A percentile compares a stretch with the other conserved stretches of the same genome.
Evolutionary conservation across 2,329 filamentous ascomycete species (phyloP).

Genomic region (Pseudogymnoascus sp.): DNA sequence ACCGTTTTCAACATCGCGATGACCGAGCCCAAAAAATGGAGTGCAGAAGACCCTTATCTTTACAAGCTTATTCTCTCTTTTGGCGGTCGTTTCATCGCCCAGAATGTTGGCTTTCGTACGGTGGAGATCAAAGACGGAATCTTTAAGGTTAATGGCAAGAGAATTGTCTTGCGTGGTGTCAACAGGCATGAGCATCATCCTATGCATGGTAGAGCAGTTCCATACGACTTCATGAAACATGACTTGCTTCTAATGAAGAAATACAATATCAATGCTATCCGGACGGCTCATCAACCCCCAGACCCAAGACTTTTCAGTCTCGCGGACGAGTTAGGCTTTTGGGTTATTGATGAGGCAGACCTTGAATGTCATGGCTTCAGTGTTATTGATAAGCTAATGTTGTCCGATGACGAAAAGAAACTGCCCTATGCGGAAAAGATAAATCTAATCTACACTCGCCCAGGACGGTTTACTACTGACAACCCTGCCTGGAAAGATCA

Average conservation of each 20-base stretch:
- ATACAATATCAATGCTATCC: slow-evolving; percentile 61
- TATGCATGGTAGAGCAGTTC: slow-evolving; percentile 42
- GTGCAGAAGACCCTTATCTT: slow-evolving; percentile 42
- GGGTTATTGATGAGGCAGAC: too few relatives aligned
- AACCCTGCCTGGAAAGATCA: slow-evolving; percentile 30
- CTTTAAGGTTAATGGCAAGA: slow-evolving; percentile 42
- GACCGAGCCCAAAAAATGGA: slow-evolving; percentile 40
- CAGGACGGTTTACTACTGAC: slow-evolving; percentile 37
- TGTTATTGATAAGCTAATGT: slow-evolving; percentile 25
- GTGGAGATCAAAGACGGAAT: slow-evolving; percentile 42
- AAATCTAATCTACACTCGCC: slow-evolving; percentile 31
- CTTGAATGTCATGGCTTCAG: slow-evolving; percentile 28
- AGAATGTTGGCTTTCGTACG: slow-evolving; percentile 42
- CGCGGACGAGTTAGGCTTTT: slow-evolving; percentile 31
- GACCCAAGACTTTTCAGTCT: slow-evolving; percentile 54
- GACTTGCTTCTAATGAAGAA: slow-evolving; percentile 49
- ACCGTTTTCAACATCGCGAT: slow-evolving; percentile 26
- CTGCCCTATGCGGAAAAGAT: slow-evolving; percentile 36
- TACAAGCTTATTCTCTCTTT: slow-evolving; percentile 38
- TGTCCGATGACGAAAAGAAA: neutral
- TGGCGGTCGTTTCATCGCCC: slow-evolving; percentile 18
- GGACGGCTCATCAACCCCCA: slow-evolving; percentile 60
- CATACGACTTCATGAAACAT: slow-evolving; percentile 41
- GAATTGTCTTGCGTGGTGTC: slow-evolving; percentile 40
- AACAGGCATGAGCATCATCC: slow-evolving; percentile 45